Base-by-base conservation (phyloP, 805 yeast genomes). In the Pichia cabralensis region DNA sequence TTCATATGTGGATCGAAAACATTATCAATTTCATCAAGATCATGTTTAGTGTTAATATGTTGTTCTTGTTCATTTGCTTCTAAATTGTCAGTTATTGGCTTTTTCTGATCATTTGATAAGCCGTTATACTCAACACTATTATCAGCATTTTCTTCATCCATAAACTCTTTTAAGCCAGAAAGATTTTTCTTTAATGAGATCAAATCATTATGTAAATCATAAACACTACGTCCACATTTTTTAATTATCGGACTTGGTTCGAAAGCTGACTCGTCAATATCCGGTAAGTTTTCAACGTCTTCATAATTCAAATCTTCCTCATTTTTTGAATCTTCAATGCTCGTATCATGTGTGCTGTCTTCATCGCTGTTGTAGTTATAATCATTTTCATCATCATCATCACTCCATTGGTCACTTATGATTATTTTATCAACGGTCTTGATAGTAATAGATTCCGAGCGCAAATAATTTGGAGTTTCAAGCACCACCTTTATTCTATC, bases 61-160 rank as follows among this genome's bases (percentile, higher is more conserved):
- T 41, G 45, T 8, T 36, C 48, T 26, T 43, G 49, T 9, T 41
- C 43, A 7, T 36, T 31, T 10, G 49, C 12, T 41, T 48, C 3
- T n/a, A n/a, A n/a, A n/a, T n/a, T n/a, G n/a, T n/a, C n/a, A n/a
- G n/a, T n/a, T n/a, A n/a, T n/a, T n/a, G 4, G 8, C 26, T 23
- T 13, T 4, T 13, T 12, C 26, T 23, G 12, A 11, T 13, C 24
- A 3, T 22, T 11, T 12, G 6, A n/a, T 30, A 43, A 12, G 33
- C 32, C 40, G 39, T 22, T 42, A 8, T 22, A n/a, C 3, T 25
- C 17, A 10, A 35, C 40, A 17, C 16, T 22, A n/a, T 33, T 21
- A 5, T 19, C 22, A 3, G 22, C 35, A 7, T 28, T 28, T 7
- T 28, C 33, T 13, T 24, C 38, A 3, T 22, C 22, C 18, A 33